Conservation (phyloP, 768 basidiomycete species). For the Lentinula aciculospora region DNA sequence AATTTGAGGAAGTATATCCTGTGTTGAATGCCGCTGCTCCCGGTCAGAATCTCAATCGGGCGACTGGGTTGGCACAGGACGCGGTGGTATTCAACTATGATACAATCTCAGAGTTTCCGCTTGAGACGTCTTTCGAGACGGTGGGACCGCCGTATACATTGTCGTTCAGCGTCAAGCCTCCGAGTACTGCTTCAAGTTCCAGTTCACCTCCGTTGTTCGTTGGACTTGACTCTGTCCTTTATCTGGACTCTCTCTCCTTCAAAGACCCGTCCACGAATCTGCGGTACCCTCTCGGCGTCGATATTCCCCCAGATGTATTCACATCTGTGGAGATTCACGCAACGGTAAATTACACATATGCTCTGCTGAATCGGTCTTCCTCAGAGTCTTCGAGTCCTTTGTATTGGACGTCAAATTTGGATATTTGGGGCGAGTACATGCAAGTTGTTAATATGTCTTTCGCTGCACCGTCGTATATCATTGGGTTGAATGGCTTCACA, state of each 20-base stretch:
- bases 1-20: conserved; percentile 31
- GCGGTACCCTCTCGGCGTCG: conserved; percentile 27
- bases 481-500: conserved; percentile 28
- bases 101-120: conserved; percentile 12
- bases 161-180: conserved; percentile 30
- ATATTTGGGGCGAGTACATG: conserved; percentile 35
- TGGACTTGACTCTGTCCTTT: conserved; percentile 29
- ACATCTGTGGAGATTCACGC: conserved; percentile 32
- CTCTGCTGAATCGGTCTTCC: conserved; percentile 18
- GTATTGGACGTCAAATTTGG: conserved; percentile 30
- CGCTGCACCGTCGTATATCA: conserved; percentile 29
- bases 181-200: conserved; percentile 3
- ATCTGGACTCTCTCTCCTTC: conserved; percentile 30
- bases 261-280: conserved; percentile 26
- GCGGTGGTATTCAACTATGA: conserved; percentile 23
- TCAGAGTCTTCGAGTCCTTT: conserved; percentile 3
- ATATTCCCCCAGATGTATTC: conserved; percentile 21
- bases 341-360: conserved; percentile 28
- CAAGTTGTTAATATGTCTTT: conserved; percentile 36
- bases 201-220: conserved; percentile 10
- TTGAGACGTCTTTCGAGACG: conserved; percentile 26
- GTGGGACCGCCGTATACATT: conserved; percentile 40
- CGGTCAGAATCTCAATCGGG: conserved; percentile 38
- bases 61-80: conserved; percentile 21
- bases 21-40: conserved; percentile 32